Evolutionary conservation across 1,139 yeast species (phyloP).

Genomic region (Candida buenavistaensis): DNA sequence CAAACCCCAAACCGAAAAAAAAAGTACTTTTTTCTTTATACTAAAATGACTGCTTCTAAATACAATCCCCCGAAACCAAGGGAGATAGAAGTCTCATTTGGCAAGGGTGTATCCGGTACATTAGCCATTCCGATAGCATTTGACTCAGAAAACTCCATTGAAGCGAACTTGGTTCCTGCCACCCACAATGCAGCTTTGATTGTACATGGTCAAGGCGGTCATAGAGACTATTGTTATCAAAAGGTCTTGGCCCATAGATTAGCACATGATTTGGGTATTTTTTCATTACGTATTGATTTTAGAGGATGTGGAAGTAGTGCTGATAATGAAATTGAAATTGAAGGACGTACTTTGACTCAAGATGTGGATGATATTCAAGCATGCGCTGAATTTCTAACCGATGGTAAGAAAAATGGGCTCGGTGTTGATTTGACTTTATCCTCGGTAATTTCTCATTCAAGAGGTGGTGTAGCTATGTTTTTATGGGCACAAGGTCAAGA

Average conservation of each 20-base stretch:
- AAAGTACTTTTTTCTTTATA: too few relatives aligned
- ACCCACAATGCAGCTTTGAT: slow-evolving; percentile 42
- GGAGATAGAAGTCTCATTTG: slow-evolving; percentile 39
- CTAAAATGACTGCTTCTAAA: slow-evolving; percentile 7
- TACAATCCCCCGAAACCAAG: slow-evolving; percentile 21
- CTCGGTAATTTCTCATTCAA: slow-evolving; percentile 69
- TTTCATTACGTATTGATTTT: slow-evolving; percentile 76
- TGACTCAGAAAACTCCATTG: slow-evolving; percentile 24
- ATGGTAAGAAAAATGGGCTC: slow-evolving; percentile 35
- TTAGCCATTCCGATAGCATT: slow-evolving; percentile 39
- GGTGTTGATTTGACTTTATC: slow-evolving; percentile 48
- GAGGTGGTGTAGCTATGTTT: slow-evolving; percentile 80
- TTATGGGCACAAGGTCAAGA: slow-evolving; percentile 61
- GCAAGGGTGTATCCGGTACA: slow-evolving; percentile 39
- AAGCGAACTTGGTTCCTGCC: slow-evolving; percentile 34
- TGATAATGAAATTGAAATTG: slow-evolving; percentile 39
- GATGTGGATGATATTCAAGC: slow-evolving; percentile 70
- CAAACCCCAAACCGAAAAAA: too few relatives aligned
- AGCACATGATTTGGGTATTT: slow-evolving; percentile 59
- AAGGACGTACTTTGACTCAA: slow-evolving; percentile 58
- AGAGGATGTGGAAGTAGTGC: slow-evolving; percentile 82
- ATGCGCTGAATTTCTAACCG: slow-evolving; percentile 46
- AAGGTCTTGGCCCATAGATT: slow-evolving; percentile 59
- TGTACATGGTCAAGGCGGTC: slow-evolving; percentile 83
- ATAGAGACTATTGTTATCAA: slow-evolving; percentile 78